These are phyloP conservation scores for Cladophialophora immunda DNA, from an alignment of 2,329 filamentous ascomycete genomes.

Conservation along the genomic window DNA sequence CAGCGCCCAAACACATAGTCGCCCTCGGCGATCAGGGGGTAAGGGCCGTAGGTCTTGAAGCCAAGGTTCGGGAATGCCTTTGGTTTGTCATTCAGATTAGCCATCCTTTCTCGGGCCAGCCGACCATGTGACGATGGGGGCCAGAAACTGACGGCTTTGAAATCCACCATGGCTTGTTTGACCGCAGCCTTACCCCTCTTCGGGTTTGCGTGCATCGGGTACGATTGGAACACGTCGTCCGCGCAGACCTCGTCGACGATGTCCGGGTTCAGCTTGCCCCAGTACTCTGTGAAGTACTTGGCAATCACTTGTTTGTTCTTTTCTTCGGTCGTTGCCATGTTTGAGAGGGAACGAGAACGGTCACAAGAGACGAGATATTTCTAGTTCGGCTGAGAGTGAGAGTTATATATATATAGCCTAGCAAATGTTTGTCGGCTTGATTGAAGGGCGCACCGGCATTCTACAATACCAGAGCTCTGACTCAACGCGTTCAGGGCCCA, in stretches of 20 bases:
- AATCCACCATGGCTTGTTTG: not conserved
- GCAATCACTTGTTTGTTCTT: not conserved
- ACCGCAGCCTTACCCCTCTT: not conserved
- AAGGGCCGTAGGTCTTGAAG: conserved; percentile 1
- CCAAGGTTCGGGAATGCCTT: not conserved
- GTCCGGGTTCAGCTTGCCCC: not conserved
- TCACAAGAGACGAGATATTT: not conserved
- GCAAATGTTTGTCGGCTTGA: too few relatives aligned
- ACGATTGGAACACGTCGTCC: not conserved
- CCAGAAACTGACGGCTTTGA: not conserved
- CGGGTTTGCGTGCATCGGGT: not conserved
- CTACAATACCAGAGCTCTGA: too few relatives aligned
- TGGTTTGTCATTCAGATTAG: not conserved
- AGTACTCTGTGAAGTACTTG: conserved; percentile 1
- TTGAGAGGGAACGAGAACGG: not conserved
- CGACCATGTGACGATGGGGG: not conserved
- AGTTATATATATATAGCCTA: too few relatives aligned
- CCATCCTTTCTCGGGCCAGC: not conserved
- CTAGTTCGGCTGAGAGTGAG: too few relatives aligned
- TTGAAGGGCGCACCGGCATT: too few relatives aligned
- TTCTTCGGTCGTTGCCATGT: not conserved
- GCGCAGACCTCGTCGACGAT: conserved; percentile 6
- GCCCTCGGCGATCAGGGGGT: conserved; percentile 2
- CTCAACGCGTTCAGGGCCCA: not conserved
- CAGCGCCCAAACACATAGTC: not conserved